Base-by-base conservation (phyloP, 2,329 filamentous ascomycete species). In the Hypoxylon sp. region DNA sequence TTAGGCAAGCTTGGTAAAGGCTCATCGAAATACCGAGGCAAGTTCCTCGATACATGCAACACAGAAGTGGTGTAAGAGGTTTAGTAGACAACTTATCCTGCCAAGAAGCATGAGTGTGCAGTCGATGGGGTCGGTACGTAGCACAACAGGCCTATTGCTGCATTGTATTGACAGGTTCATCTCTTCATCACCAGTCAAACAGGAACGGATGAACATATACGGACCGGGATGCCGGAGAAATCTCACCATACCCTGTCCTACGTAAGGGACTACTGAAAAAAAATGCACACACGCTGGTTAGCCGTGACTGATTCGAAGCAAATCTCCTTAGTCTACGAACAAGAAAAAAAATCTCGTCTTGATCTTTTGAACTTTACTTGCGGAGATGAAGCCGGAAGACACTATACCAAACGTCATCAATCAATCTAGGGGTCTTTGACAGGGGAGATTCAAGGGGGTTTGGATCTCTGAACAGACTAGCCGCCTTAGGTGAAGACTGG, bases 171-270 rank as follows among this genome's bases (percentile, higher is more conserved):
- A 57, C 37, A 55, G 25, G 29, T 15, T 15, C 37, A 26, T 45
- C 25, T 41, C 32, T 48, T 34, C 37, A 52, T 45, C 38, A 13
- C 44, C 31, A 44, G 45, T 49, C n/a, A 15, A 44, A 42, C 29
- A 44, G 48, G 45, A 51, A 51, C 49, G 27, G 51, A 38, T 53
- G 31, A 27, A 52, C 40, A 48, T 45, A 37, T 34, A 26, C 61
- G 61, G 59, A 59, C 61, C 59, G 61, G 59, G 61, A 51, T 62
- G 51, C 61, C 61, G 59, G 60, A 59, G 57, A 62, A 56, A 57
- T 60, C 41, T 56, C 42, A 49, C 38, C 50, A 54, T 45, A 59
- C 44, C 46, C 44, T 51, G 42, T 51, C 30, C 32, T 36, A 47
- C 38, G 35, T 21, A 40, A 49, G 19, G 40, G 27, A 40, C 48